Evolutionary conservation across 2,329 filamentous ascomycete genomes (phyloP).

Genomic region (Gnomoniopsis sp.): DNA sequence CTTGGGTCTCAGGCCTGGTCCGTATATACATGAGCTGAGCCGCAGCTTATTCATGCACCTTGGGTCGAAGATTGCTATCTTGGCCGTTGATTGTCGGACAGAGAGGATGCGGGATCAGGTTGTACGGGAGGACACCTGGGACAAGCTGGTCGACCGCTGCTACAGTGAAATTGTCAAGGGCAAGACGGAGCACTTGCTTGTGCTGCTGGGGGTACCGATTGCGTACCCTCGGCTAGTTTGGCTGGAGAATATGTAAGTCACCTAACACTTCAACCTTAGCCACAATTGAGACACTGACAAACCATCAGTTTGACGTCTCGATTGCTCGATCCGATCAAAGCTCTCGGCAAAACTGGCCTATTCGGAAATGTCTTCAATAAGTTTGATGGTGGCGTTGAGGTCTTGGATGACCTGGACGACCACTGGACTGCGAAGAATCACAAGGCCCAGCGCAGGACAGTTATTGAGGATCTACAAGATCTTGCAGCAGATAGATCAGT

Average conservation of each 20-base stretch:
- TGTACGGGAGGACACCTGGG: constrained; percentile 75
- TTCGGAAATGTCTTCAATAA: constrained; percentile 80
- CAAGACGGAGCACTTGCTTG: constrained; percentile 84
- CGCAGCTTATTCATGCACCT: constrained; percentile 83
- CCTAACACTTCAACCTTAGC: neutral
- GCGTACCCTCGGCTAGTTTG: constrained; percentile 76
- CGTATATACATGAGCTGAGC: constrained; percentile 85
- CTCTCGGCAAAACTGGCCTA: constrained; percentile 75
- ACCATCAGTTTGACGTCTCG: constrained; percentile 70
- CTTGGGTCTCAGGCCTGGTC: constrained; percentile 73
- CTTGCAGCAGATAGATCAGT: constrained; percentile 90
- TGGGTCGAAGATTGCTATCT: constrained; percentile 73
- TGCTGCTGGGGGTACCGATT: constrained; percentile 79
- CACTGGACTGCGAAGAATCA: constrained; percentile 97
- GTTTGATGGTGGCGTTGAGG: constrained; percentile 88
- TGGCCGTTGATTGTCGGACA: constrained; percentile 88
- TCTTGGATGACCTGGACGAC: constrained; percentile 88
- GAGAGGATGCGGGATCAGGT: constrained; percentile 84
- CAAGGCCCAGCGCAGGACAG: constrained; percentile 81
- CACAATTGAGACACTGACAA: neutral
- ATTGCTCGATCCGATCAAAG: constrained; percentile 85
- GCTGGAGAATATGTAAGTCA: constrained; percentile 64
- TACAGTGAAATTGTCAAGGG: constrained; percentile 79
- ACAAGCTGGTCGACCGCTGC: constrained; percentile 81
- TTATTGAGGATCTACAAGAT: constrained; percentile 90